Base-by-base conservation (phyloP, 1,284 basidiomycete species). In the Cryptococcus sp. region DNA sequence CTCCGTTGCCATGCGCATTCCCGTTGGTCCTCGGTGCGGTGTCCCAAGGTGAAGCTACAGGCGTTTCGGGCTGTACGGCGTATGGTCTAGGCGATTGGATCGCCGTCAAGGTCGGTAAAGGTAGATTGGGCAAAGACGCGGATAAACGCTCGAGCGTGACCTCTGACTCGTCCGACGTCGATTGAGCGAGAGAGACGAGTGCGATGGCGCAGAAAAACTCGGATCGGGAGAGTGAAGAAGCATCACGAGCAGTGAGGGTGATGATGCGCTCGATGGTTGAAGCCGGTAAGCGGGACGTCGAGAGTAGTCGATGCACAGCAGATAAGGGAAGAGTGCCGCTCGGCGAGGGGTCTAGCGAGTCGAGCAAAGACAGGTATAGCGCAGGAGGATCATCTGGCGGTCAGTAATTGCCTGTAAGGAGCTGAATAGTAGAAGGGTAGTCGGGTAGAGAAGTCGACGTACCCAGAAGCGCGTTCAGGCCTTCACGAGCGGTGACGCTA, bases 191-290 rank as follows among this genome's bases (percentile, higher is more conserved):
- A 5, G 87, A 87, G 45, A 87, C 86, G 14, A 94, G 77, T 10
- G 87, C 88, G 18, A 94, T 72, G 14, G 89, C 85, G 24, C 90
- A 85, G 68, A 87, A 92, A 74, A 92, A 90, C 64, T 93, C 89
- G 49, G 84, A 79, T 58, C 82, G 86, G 10, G 86, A 86, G 37
- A 93, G 84, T 33, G 59, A 55, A 5, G 62, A 57, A 25, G 54
- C 56, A 23, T 67, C 55, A 14, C 65, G 58, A n/a, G 60, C 54
- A 25, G 64, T 62, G 7, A 71, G 55, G 40, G 56, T 54, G 43
- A 67, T 52, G 33, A 65, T 67, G 56, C 62, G 44, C 61, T 94
- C 89, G 48, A 92, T 79, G 7, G 82, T 86, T 12, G 83, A 78
- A 21, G 89, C 87, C 18, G 87, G 82, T 22, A 94, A 77, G 19